Evolutionary conservation across 2,329 filamentous ascomycete genomes (phyloP).

Genomic region (Diaporthe sp.): DNA sequence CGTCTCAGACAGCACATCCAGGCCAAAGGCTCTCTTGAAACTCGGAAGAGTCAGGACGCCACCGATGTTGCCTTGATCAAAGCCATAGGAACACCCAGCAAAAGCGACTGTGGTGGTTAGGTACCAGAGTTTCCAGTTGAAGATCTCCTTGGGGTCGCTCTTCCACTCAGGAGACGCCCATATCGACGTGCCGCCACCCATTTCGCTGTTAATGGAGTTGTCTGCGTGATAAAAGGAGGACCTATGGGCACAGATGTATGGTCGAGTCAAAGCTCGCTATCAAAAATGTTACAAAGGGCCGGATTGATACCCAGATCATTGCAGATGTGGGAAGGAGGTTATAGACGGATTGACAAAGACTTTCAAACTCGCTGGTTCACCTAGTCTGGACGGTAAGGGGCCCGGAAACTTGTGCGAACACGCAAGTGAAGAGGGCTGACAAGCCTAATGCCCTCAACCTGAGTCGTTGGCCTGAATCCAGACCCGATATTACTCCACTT

Average conservation of each 20-base stretch:
- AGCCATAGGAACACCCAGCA: constrained; percentile 54
- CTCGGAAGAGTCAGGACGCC: constrained; percentile 52
- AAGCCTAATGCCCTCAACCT: not conserved
- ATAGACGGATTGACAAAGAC: not conserved
- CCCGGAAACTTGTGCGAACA: constrained; percentile 21
- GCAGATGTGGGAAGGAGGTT: not conserved
- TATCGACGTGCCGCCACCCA: constrained; percentile 54
- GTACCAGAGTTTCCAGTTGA: constrained; percentile 50
- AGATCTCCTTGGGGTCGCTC: constrained; percentile 52
- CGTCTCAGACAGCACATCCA: constrained; percentile 45
- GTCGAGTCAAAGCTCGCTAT: not conserved
- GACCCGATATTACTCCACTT: not conserved
- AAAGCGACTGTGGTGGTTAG: constrained; percentile 50
- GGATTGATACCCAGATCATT: not conserved
- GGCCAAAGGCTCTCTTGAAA: constrained; percentile 52
- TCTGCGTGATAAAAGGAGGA: too few species aligned
- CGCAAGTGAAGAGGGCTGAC: not conserved
- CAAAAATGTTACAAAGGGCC: not conserved
- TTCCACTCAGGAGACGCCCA: constrained; percentile 53
- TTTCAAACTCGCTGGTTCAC: not conserved
- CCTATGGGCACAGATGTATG: not conserved
- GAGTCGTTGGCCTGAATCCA: not conserved
- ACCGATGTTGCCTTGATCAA: constrained; percentile 55
- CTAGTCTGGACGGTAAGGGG: not conserved
- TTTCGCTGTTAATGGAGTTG: constrained; percentile 35